These are phyloP conservation scores for Nicotiana noctiflora DNA, from an alignment of 257 asterid genomes.

Conservation along the genomic window DNA sequence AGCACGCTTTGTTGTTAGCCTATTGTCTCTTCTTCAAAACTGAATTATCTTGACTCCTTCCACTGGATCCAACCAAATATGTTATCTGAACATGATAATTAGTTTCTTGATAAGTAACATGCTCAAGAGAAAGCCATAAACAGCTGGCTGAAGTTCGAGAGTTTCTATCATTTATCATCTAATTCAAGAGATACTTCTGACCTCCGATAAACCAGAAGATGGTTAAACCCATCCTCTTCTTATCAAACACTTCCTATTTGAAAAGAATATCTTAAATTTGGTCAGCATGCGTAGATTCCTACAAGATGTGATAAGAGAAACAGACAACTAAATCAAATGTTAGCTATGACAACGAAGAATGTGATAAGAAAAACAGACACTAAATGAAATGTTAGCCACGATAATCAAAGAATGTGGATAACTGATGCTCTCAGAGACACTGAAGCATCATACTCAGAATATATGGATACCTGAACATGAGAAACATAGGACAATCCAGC, in stretches of 20 bases:
- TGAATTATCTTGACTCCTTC: not conserved
- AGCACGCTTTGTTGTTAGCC: not conserved
- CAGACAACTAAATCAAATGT: not conserved
- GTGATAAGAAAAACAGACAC: no score
- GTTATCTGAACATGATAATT: not conserved
- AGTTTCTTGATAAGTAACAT: not conserved
- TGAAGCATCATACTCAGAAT: not conserved
- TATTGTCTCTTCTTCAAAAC: not conserved
- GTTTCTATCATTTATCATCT: not conserved
- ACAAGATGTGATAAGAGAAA: not conserved
- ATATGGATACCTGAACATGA: constrained; percentile 83
- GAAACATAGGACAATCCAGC: constrained; percentile 93
- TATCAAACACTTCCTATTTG: not conserved
- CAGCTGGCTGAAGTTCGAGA: not conserved
- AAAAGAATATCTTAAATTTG: not conserved
- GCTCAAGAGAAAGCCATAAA: not conserved
- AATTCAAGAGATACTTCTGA: not conserved
- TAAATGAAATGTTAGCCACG: not conserved
- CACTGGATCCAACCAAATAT: not conserved
- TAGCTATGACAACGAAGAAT: no score
- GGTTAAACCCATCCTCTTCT: not conserved
- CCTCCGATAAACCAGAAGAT: not conserved
- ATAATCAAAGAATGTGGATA: not conserved
- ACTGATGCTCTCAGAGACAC: not conserved
- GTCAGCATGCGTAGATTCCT: not conserved